A percentile compares a stretch with the other conserved stretches of the same genome.
Conservation (phyloP, 805 yeast genomes). For the Metschnikowia bowlesiae region DNA sequence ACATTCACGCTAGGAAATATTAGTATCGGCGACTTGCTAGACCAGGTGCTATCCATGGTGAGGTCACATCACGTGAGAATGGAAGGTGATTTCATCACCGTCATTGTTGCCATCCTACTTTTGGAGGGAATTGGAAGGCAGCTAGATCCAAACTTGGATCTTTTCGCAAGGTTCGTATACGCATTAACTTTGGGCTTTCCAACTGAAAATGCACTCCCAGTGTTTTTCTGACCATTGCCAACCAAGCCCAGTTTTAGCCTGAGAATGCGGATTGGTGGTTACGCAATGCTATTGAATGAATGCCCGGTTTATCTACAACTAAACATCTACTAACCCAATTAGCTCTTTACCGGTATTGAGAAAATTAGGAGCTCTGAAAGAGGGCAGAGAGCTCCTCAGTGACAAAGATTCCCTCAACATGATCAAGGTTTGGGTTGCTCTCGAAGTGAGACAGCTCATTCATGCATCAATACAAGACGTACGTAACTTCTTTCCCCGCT, state of each 20-base stretch:
- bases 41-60: constrained; percentile 86
- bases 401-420: constrained; percentile 65
- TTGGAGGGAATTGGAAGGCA: constrained; percentile 95
- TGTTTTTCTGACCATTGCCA: background rate
- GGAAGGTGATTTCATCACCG: constrained; percentile 96
- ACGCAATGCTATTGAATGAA: background rate
- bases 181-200: constrained; percentile 39
- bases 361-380: constrained; percentile 67
- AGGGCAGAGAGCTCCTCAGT: constrained; percentile 53
- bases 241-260: background rate
- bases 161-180: constrained; percentile 91
- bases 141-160: constrained; percentile 86
- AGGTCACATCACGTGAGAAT: constrained; percentile 90
- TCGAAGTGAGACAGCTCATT: constrained; percentile 84
- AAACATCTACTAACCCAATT: constrained; percentile 13
- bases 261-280: background rate
- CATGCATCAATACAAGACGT: constrained; percentile 78
- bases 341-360: constrained; percentile 84
- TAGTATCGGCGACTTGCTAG: constrained; percentile 85
- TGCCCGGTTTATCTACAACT: background rate
- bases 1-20: constrained; percentile 92
- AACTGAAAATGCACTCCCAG: constrained; percentile 25
- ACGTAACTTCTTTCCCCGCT: constrained; percentile 20
- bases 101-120: constrained; percentile 85
- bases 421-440: constrained; percentile 86